Evolutionary conservation across 176 grass and related monocot genomes (phyloP), one percentile per base, ranked within the genome.

Genomic region (Bothriochloa decipiens): DNA sequence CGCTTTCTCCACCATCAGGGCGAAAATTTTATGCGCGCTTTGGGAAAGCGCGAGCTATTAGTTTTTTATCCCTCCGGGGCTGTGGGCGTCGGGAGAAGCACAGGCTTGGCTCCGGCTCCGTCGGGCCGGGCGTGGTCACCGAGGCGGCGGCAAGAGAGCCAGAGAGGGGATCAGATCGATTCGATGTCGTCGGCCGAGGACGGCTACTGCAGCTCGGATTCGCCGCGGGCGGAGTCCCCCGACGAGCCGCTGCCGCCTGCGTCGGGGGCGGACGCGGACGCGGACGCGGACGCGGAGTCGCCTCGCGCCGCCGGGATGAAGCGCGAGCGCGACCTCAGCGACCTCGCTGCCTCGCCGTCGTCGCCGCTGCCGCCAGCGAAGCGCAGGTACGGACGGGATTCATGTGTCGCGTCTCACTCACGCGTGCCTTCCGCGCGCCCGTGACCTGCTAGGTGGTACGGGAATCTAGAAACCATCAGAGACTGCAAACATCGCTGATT

Each of bases 161-260:
- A 15, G 45, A 53, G 77, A 20, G 23, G 15, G 43, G 72, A 52
- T 16, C 72, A 3, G 32, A 40, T 65, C 46, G 33, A 65, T 80
- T 65, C 46, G 33, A 65, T 80, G 64, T 74, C 85, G 86, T 82
- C 84, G 75, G 84, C 77, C 52, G 87, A 91, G 83, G 90, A 91
- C 70, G 88, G 72, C 1, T 86, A 88, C 86, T 86, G 85, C 70
- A 96, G 88, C 93, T 68, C 80, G 69, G 89, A 88, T 27, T 92
- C 92, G 49, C 92, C 82, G 49, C 74, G 75, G 72, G 94, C 70
- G 22, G 96, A 99, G 50, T 89, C 84, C 64, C 89, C 64, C 75
- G 96, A 93, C 40, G 96, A 95, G 89, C 68, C 57, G 1, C 15
- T 50, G 15, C 46, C 11, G 87, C 60, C 75, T 13, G 77, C 46